Base-by-base conservation (phyloP, 768 basidiomycete species). In the Podaxis sp. region DNA sequence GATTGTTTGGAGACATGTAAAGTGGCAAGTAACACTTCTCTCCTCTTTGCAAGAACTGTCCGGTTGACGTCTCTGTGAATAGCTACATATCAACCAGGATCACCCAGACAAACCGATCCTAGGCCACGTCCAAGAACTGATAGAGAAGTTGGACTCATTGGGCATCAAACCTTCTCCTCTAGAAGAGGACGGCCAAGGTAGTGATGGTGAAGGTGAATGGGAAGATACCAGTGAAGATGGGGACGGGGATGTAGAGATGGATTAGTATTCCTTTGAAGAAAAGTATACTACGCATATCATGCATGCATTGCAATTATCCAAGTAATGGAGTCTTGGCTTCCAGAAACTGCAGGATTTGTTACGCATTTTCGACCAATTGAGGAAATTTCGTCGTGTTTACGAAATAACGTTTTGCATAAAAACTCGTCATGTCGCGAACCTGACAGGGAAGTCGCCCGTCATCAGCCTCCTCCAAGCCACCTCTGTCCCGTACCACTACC, bases 1-100 rank as follows among this genome's bases (percentile, higher is more conserved):
- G 89, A 94, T 70, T 91, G 91, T 70, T 73, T 96, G 62, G 89
- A 93, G 65, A 93, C 91, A 7, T 95, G 93, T 75, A 84, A 87
- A 75, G 85, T 82, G 72, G 93, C 93, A 60, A 64, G 86, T 76
- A 24, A n/a, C 60, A 17, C 20, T 57, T 49, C 44, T 60, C 66
- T 36, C 36, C 26, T 24, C 12, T 41, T 49, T 59, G 53, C 55
- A 8, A 20, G 46, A 50, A 49, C 24, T 50, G 5, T 51, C 56
- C 22, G 33, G 24, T 38, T 65, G 40, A 59, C 13, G 41, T 69
- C 48, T 52, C 44, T 37, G 36, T 44, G 36, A 52, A 38, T 67
- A 94, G 90, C 74, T 95, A 38, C 90, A 93, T 66, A 73, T 77
- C 50, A 86, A 81, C 46, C 86, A 94, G 67, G 84, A 85, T 26